Percentiles rank a stretch among this genome's conserved stretches.
Conservation (phyloP, 768 basidiomycete species). For the Amanita muscaria region DNA sequence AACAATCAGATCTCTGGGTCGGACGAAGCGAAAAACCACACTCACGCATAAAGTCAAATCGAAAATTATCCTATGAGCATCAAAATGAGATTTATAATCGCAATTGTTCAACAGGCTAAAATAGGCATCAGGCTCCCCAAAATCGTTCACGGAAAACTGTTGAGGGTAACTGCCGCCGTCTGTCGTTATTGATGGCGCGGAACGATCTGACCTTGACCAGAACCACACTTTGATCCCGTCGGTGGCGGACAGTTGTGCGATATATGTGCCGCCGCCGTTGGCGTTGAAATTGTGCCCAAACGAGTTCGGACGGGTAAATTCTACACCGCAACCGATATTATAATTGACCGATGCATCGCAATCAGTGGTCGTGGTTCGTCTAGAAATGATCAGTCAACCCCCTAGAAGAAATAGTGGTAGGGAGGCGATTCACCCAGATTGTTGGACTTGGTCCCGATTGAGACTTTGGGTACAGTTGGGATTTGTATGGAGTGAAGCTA, state of each 20-base stretch:
- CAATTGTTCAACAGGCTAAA: slow-evolving; percentile 38
- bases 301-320: slow-evolving; percentile 28
- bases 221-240: slow-evolving; percentile 55
- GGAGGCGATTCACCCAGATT: no score
- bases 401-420: no score
- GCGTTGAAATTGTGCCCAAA: slow-evolving; percentile 43
- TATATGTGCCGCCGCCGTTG: slow-evolving; percentile 54
- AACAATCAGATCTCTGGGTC: not conserved
- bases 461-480: slow-evolving; percentile 38
- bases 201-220: slow-evolving; percentile 38
- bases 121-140: slow-evolving; percentile 43
- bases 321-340: slow-evolving; percentile 57
- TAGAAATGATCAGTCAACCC: slow-evolving; percentile 15
- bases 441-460: slow-evolving; percentile 31
- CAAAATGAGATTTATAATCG: slow-evolving; percentile 43
- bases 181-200: slow-evolving; percentile 26
- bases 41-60: slow-evolving; percentile 57
- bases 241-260: slow-evolving; percentile 30
- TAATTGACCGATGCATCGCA: slow-evolving; percentile 42
- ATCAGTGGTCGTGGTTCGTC: slow-evolving; percentile 30
- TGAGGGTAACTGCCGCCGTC: slow-evolving; percentile 22
- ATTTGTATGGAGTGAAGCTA: slow-evolving; percentile 46
- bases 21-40: slow-evolving; percentile 6
- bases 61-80: slow-evolving; percentile 45
- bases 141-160: slow-evolving; percentile 2